A percentile compares a stretch with the other conserved stretches of the same genome.
Conservation (phyloP, 345 rosid genomes). For the Sisymbrium altissimum region DNA sequence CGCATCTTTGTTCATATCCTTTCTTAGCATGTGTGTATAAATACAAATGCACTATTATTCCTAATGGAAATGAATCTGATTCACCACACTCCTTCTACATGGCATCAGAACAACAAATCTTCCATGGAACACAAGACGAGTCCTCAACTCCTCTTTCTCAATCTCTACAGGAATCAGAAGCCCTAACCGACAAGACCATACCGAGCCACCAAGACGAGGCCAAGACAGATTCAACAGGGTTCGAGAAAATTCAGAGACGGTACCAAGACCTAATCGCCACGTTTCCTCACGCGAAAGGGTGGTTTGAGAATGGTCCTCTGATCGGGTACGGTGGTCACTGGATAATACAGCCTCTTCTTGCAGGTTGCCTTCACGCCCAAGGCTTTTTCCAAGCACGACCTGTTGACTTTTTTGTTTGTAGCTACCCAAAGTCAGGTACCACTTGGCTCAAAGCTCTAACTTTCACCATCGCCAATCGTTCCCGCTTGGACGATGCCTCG, state of each 20-base stretch:
- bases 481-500: neutral
- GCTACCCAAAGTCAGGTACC: slow-evolving; percentile 26
- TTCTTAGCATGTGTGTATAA: neutral
- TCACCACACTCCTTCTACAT: neutral
- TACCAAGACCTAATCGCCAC: slow-evolving; percentile 18
- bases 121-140: neutral
- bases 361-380: slow-evolving; percentile 11
- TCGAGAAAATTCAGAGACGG: slow-evolving; percentile 13
- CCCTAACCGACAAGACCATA: neutral
- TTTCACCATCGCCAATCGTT: slow-evolving; percentile 17
- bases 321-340: slow-evolving; percentile 3
- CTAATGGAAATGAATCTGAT: no score
- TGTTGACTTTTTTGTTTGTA: slow-evolving; percentile 17
- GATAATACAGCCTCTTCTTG: neutral
- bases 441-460: slow-evolving; percentile 37
- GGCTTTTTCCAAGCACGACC: slow-evolving; percentile 18
- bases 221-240: neutral
- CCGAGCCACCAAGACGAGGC: neutral
- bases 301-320: neutral
- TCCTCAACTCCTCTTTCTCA: slow-evolving; percentile 6
- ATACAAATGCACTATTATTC: neutral
- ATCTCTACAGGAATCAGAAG: neutral
- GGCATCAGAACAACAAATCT: neutral
- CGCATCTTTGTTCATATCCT: neutral
- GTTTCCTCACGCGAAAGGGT: slow-evolving; percentile 16